Conservation (phyloP, 2,329 filamentous ascomycete genomes). For the Fusarium brevicatenulatum region DNA sequence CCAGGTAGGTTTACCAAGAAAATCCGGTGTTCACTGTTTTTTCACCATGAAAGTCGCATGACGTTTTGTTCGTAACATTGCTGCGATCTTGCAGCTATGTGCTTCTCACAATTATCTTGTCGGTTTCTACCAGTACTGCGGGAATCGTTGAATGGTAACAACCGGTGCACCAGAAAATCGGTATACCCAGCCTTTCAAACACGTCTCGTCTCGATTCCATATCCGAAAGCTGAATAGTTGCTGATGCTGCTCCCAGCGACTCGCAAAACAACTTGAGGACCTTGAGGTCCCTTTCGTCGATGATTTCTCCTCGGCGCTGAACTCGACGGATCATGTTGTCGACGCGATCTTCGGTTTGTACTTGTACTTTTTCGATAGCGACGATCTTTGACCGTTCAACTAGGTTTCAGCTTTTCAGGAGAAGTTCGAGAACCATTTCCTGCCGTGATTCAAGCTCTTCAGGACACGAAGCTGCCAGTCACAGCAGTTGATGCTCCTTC, state of each 20-base stretch:
- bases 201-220: slow-evolving; percentile 10
- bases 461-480: slow-evolving; percentile 78
- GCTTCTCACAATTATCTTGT: slow-evolving; percentile 33
- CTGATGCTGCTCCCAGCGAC: slow-evolving; percentile 66
- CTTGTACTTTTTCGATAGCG: not conserved
- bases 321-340: slow-evolving; percentile 80
- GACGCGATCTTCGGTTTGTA: slow-evolving; percentile 89
- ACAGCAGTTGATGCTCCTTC: slow-evolving; percentile 93
- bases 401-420: slow-evolving; percentile 91
- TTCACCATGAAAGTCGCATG: slow-evolving; percentile 10
- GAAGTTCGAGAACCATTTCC: slow-evolving; percentile 94
- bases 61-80: not conserved
- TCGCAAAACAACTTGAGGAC: slow-evolving; percentile 85
- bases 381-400: slow-evolving; percentile 21
- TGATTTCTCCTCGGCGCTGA: slow-evolving; percentile 76
- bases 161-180: slow-evolving; percentile 3
- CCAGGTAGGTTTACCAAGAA: slow-evolving; percentile 67
- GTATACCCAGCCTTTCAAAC: slow-evolving; percentile 5
- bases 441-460: slow-evolving; percentile 79
- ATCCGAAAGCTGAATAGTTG: slow-evolving; percentile 19
- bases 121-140: slow-evolving; percentile 27
- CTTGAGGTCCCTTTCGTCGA: slow-evolving; percentile 85
- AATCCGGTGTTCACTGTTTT: slow-evolving; percentile 10
- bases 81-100: slow-evolving; percentile 27
- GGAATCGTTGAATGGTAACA: slow-evolving; percentile 19